Conservation (phyloP, 768 basidiomycete genomes). For the Kwoniella sp. region DNA sequence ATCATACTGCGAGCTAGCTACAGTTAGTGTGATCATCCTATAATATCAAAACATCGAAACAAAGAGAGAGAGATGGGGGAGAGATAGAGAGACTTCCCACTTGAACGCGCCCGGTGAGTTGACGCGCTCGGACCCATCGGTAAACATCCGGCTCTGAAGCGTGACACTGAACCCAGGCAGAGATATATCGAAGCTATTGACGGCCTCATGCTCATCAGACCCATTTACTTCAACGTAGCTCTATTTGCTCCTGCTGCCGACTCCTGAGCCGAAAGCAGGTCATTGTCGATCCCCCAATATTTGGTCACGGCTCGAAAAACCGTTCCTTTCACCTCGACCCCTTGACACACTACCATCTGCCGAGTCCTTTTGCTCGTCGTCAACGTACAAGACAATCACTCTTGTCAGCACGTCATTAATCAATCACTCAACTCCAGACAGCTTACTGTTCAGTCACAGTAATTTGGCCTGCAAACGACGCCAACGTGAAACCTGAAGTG, state of each 20-base stretch:
- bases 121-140: not conserved
- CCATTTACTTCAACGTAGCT: too few species aligned
- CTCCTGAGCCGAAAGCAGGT: too few species aligned
- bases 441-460: too few species aligned
- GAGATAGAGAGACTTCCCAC: too few species aligned
- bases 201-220: too few species aligned
- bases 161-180: not conserved
- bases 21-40: too few species aligned
- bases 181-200: not conserved
- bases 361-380: not conserved
- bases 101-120: not conserved
- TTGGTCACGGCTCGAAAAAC: not conserved
- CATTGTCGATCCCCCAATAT: not conserved
- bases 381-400: not conserved
- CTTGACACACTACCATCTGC: not conserved
- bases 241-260: too few species aligned
- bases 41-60: too few species aligned
- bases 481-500: not conserved
- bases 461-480: not conserved
- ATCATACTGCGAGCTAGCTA: too few species aligned
- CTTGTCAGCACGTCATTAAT: too few species aligned
- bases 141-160: not conserved
- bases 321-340: conserved; percentile 1
- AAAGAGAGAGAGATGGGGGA: too few species aligned
- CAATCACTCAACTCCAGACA: not conserved